Evolutionary conservation across 192 early-diverging fungal genomes (phyloP), one percentile per base, ranked within the genome.

Genomic region (Chytriomyces hyalinus): DNA sequence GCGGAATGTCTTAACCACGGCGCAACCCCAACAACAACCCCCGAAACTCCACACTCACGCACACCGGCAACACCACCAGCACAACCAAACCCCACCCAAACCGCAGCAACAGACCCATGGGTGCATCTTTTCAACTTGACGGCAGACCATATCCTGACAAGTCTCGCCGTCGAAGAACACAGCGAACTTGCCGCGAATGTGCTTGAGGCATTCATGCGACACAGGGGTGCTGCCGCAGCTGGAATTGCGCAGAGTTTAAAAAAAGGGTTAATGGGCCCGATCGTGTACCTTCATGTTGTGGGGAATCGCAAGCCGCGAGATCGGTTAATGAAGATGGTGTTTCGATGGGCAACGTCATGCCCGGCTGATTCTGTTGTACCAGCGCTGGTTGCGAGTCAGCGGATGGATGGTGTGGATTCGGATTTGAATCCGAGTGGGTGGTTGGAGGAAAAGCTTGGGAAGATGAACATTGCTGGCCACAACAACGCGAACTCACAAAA

Each of bases 131-230:
- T 70, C 28, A n/a, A 17, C 20, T 24, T 44, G 6, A 17, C 73
- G 13, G 43, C 77, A 61, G 67, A 68, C 46, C 17, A 15, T 17
- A 48, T 78, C 6, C 49, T 59, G 22, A 70, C 53, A 57, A 64
- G 61, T 49, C 43, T 78, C 8, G 20, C 49, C 28, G 20, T 66
- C 22, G 60, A 73, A 28, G 77, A 78, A 46, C 63, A 60, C 6
- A 47, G 36, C 44, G 69, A 78, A 24, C 20, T 65, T 49, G 77
- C 69, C 15, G 60, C 49, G 11, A 73, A 73, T 48, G 44, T 73
- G 61, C 57, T 78, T 10, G 77, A 78, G 24, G 26, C 61, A 17
- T 72, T 78, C 61, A n/a, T 60, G 44, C 15, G 77, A 44, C 22
- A 46, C n/a, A 11, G 45, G 13, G 66, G 20, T 8, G 28, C 43